Percentiles rank a stretch among this genome's conserved stretches.
Conservation (phyloP, 441 rosid species). For the Melastoma candidum region DNA sequence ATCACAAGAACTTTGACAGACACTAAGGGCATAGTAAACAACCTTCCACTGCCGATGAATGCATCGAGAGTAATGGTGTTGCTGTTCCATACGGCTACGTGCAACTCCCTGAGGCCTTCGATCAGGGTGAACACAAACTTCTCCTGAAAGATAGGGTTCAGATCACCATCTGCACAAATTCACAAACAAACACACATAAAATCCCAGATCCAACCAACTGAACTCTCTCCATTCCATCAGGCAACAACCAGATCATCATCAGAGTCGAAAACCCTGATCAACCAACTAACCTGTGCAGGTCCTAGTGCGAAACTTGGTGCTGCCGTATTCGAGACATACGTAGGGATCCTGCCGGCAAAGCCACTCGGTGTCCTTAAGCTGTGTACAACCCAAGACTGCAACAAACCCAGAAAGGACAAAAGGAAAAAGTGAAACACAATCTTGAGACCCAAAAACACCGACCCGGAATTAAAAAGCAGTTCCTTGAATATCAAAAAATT, state of each 20-base stretch:
- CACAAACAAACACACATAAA: neutral
- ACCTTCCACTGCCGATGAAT: slow-evolving; percentile 88
- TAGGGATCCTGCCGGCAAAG: slow-evolving; percentile 85
- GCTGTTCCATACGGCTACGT: slow-evolving; percentile 73
- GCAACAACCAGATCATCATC: neutral
- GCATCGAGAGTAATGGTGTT: slow-evolving; percentile 56
- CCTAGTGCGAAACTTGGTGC: slow-evolving; percentile 52
- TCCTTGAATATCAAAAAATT: neutral
- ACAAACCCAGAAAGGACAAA: neutral
- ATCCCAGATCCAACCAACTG: neutral
- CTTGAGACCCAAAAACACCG: neutral
- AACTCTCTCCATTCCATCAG: neutral
- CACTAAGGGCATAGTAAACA: slow-evolving; percentile 14
- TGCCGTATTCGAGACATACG: slow-evolving; percentile 63
- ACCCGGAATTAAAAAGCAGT: no score
- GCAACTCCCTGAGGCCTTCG: slow-evolving; percentile 75
- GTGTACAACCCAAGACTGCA: slow-evolving; percentile 71
- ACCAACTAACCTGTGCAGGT: slow-evolving; percentile 55
- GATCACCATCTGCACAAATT: slow-evolving; percentile 57
- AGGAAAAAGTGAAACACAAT: neutral
- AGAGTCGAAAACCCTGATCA: neutral
- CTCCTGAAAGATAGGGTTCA: slow-evolving; percentile 77
- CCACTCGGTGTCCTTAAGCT: slow-evolving; percentile 93
- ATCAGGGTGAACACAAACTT: slow-evolving; percentile 65
- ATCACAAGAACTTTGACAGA: neutral